These are phyloP conservation scores for Cyclotella sp. DNA, from an alignment of 108 stramenopile genomes.

Conservation along the genomic window DNA sequence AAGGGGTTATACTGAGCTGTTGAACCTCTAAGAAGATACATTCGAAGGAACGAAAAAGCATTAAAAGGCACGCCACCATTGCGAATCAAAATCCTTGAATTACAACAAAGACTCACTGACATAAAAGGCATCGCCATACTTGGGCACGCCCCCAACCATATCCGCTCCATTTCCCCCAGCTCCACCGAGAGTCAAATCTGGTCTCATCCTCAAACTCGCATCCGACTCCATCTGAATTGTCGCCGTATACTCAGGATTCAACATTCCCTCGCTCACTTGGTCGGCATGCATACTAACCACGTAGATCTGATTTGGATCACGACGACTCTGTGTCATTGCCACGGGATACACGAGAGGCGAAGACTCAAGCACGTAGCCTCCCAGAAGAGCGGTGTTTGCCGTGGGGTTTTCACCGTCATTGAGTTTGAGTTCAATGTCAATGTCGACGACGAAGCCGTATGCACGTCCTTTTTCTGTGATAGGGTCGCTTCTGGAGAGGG, in stretches of 20 bases:
- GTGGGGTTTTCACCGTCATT: conserved; percentile 10
- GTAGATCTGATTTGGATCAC: conserved; percentile 48
- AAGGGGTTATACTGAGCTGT: conserved; percentile 33
- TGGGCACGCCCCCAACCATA: conserved; percentile 38
- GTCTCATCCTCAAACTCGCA: conserved; percentile 28
- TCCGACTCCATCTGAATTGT: conserved; percentile 34
- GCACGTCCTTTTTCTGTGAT: conserved; percentile 30
- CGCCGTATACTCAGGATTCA: conserved; percentile 45
- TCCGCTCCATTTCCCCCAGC: conserved; percentile 29
- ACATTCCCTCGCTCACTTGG: neutral
- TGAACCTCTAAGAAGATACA: conserved; percentile 23
- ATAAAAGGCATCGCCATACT: conserved; percentile 42
- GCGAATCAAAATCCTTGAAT: neutral
- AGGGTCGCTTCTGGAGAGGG: conserved; percentile 24
- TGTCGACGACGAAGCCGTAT: conserved; percentile 46
- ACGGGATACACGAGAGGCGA: conserved; percentile 47
- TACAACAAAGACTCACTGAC: conserved; percentile 24
- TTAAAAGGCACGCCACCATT: neutral
- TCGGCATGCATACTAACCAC: conserved; percentile 51
- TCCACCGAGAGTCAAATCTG: conserved; percentile 51
- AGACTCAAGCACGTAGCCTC: conserved; percentile 46
- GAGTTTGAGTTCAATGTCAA: conserved; percentile 31
- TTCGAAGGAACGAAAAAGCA: neutral
- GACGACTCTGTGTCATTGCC: conserved; percentile 37
- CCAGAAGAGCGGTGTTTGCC: conserved; percentile 40